Percentiles rank a stretch among this genome's conserved stretches.
Conservation (phyloP, 1,284 basidiomycete species). For the Sporisorium exsertum region DNA sequence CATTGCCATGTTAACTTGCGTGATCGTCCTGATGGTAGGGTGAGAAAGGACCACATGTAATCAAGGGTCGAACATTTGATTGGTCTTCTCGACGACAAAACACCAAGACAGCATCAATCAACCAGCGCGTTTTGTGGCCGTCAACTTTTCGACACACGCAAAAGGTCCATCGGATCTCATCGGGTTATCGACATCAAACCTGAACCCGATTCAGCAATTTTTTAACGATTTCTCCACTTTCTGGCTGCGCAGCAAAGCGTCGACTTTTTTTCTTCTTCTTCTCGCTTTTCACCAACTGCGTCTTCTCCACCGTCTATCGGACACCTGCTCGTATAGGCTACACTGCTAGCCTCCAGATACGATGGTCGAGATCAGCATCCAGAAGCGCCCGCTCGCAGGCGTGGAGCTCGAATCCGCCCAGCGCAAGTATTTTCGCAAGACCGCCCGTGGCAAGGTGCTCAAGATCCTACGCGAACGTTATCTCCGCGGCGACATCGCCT, state of each 20-base stretch:
- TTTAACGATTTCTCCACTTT: conserved; percentile 7
- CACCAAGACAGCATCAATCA: no score
- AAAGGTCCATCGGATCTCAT: conserved; percentile 1
- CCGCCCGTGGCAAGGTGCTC: conserved; percentile 90
- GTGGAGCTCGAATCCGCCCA: conserved; percentile 49
- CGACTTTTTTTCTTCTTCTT: neutral
- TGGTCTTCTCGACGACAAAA: no score
- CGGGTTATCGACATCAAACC: neutral
- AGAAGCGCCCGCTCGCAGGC: conserved; percentile 61
- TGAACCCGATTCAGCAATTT: neutral
- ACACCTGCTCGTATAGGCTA: neutral
- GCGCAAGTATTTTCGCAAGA: conserved; percentile 75
- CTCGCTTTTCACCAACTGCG: neutral
- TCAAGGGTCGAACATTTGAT: no score
- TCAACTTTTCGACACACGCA: neutral
- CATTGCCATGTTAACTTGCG: neutral
- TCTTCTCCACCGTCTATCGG: neutral
- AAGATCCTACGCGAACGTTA: conserved; percentile 97
- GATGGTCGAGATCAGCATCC: conserved; percentile 63
- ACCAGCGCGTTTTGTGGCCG: neutral
- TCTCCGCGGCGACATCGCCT: conserved; percentile 90
- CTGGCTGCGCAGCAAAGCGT: neutral
- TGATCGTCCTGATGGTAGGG: neutral
- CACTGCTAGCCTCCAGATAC: neutral
- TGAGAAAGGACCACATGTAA: no score